Conservation (phyloP, 2,329 filamentous ascomycete species). For the Aspergillus sp. region DNA sequence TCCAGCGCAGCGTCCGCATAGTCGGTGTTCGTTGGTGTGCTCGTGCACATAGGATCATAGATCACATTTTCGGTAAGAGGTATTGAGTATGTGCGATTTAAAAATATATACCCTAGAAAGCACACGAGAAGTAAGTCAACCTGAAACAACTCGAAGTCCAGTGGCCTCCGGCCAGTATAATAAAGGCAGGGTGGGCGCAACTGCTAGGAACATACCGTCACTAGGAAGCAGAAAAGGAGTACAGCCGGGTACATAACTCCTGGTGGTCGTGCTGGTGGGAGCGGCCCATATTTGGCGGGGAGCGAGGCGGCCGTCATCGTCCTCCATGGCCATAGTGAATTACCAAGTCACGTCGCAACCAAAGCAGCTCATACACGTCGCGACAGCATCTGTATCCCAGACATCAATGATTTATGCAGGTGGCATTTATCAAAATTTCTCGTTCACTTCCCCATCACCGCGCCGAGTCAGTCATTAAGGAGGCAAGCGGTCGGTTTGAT, state of each 20-base stretch:
- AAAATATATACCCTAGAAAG: conserved; percentile 38
- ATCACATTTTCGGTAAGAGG: conserved; percentile 50
- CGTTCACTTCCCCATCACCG: conserved; percentile 12
- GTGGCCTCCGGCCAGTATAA: neutral
- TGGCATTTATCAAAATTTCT: neutral
- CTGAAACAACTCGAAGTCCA: neutral
- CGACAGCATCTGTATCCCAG: conserved; percentile 13
- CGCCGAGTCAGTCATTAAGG: neutral
- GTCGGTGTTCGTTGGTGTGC: conserved; percentile 29
- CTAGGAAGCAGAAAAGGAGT: conserved; percentile 63
- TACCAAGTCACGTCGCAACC: conserved; percentile 15
- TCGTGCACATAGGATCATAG: conserved; percentile 52
- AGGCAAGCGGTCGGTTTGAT: neutral
- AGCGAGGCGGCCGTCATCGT: conserved; percentile 32
- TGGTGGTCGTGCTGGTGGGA: conserved; percentile 38
- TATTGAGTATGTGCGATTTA: conserved; percentile 44
- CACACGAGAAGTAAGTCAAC: conserved; percentile 8
- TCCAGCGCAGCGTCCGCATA: conserved; percentile 59
- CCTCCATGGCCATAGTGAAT: conserved; percentile 37
- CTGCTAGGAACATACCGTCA: conserved; percentile 44
- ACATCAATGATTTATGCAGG: conserved; percentile 6
- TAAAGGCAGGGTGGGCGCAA: neutral
- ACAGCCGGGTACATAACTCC: conserved; percentile 51
- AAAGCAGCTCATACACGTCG: conserved; percentile 16
- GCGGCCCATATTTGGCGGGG: conserved; percentile 44